phyloP scores from a whole-genome alignment of 345 rosid species.

The Bruguiera gymnorhiza region DNA sequence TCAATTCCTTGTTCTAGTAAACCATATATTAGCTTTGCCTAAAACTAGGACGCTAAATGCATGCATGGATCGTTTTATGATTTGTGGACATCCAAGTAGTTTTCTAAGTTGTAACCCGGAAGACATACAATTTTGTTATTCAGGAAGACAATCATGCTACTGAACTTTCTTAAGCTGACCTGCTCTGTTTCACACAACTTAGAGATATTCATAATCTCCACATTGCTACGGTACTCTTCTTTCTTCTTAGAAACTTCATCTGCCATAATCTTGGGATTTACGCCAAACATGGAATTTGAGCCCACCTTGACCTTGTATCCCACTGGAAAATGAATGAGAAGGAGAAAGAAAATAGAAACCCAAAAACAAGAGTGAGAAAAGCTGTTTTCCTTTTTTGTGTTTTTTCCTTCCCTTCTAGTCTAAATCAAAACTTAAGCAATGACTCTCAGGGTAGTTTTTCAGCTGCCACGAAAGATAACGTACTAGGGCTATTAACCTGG shows the following conservation, averaged over 20 bases:
- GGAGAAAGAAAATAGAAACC: background rate
- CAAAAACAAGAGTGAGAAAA: background rate
- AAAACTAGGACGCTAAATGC: no score
- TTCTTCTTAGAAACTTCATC: slow-evolving; percentile 45
- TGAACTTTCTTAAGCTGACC: slow-evolving; percentile 22
- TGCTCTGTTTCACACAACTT: slow-evolving; percentile 32
- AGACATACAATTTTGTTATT: no score
- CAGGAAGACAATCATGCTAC: background rate
- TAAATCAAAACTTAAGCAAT: slow-evolving; percentile 5
- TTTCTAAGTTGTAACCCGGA: no score
- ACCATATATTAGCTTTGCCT: no score
- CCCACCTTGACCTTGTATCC: slow-evolving; percentile 53
- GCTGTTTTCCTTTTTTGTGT: no score
- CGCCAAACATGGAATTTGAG: slow-evolving; percentile 37
- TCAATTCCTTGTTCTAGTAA: no score
- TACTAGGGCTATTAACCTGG: slow-evolving; percentile 66
- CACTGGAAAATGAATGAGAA: slow-evolving; percentile 32
- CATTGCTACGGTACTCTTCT: slow-evolving; percentile 39
- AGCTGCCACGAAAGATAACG: slow-evolving; percentile 42
- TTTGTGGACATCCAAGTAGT: no score
- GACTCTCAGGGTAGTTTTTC: slow-evolving; percentile 33
- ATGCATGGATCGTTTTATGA: no score
- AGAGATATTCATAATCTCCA: slow-evolving; percentile 33
- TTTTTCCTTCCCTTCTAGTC: background rate
- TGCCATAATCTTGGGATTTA: slow-evolving; percentile 33